These are phyloP conservation scores for Citrus inodora DNA, from an alignment of 345 rosid species.

Conservation along the genomic window DNA sequence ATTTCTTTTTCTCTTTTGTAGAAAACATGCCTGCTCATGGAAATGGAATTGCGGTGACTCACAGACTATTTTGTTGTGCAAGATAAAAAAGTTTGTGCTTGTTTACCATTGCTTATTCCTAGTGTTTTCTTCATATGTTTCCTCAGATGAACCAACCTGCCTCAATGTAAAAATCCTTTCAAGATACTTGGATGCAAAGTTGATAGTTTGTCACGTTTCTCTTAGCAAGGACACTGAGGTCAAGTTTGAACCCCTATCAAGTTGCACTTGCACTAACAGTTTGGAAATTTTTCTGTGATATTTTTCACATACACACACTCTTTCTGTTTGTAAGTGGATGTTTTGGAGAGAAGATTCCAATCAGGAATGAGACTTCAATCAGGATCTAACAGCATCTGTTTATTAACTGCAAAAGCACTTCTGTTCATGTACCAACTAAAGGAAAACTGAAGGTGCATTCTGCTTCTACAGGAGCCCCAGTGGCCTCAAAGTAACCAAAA, in stretches of 20 bases:
- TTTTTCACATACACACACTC: no score
- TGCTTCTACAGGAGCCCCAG: conserved; percentile 37
- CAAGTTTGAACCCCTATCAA: conserved; percentile 9
- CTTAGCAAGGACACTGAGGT: conserved; percentile 51
- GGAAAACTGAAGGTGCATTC: conserved; percentile 4
- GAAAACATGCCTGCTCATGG: background rate
- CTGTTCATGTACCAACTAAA: background rate
- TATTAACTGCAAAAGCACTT: background rate
- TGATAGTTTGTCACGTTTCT: conserved; percentile 65
- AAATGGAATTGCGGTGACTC: background rate
- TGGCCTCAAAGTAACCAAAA: conserved; percentile 26
- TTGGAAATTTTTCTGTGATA: no score
- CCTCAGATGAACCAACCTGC: conserved; percentile 47
- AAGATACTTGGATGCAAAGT: conserved; percentile 72
- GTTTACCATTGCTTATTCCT: conserved; percentile 12
- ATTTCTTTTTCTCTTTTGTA: background rate
- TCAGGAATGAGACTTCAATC: background rate
- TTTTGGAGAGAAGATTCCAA: background rate
- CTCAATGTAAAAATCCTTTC: conserved; percentile 55
- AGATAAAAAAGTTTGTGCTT: background rate
- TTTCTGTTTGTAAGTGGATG: no score
- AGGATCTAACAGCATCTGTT: background rate
- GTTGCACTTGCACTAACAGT: background rate
- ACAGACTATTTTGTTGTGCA: background rate
- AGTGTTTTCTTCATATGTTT: conserved; percentile 7